A percentile compares a stretch with the other conserved stretches of the same genome.
Conservation (phyloP, 352 stramenopile genomes). For the Phytophthora pseudosyringae region DNA sequence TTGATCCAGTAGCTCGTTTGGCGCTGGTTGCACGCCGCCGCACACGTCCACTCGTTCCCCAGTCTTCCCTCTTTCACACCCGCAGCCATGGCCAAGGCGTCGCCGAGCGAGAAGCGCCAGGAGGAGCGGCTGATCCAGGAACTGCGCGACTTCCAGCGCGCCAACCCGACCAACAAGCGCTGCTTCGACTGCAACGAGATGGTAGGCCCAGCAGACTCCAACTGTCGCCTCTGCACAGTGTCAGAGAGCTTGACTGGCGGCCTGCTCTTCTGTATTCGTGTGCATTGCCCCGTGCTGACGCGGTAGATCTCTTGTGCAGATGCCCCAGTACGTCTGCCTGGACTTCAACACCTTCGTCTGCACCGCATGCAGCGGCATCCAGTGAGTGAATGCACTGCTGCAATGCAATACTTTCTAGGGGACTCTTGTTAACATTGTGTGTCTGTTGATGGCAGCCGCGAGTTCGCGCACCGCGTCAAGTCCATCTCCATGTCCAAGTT, state of each 20-base stretch:
- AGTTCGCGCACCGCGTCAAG: constrained; percentile 94
- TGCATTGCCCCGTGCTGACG: constrained; percentile 5
- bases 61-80: background rate
- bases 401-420: background rate
- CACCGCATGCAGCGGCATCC: constrained; percentile 93
- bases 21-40: no score
- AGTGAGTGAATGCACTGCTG: constrained; percentile 61
- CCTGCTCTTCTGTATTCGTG: background rate
- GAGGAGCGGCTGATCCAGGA: constrained; percentile 87
- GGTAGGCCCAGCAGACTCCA: constrained; percentile 37
- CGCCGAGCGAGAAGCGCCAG: constrained; percentile 75
- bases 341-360: constrained; percentile 96
- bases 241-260: background rate
- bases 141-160: constrained; percentile 87
- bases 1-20: background rate
- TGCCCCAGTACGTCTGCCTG: constrained; percentile 92
- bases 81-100: constrained; percentile 32
- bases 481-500: constrained; percentile 95
- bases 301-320: constrained; percentile 44
- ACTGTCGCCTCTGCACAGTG: no score
- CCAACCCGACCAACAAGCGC: constrained; percentile 68
- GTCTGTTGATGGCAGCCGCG: constrained; percentile 52
- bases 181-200: constrained; percentile 94
- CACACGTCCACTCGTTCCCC: background rate
- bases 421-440: background rate